These are phyloP conservation scores for Cantharellus anzutake DNA, from an alignment of 768 basidiomycete genomes.

Conservation along the genomic window DNA sequence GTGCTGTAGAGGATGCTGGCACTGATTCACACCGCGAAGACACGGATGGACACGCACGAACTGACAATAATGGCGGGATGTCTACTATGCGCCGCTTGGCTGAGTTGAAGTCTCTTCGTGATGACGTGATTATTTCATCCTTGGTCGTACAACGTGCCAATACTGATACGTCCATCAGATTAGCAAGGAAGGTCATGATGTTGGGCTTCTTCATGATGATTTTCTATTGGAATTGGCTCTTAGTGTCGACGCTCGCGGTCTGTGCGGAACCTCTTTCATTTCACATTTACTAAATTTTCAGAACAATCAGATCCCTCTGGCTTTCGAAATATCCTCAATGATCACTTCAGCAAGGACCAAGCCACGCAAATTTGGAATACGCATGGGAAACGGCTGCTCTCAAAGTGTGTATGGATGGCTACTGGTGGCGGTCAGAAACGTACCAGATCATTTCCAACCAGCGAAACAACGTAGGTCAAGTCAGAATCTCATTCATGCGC, in stretches of 20 bases:
- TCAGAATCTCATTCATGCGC: background rate
- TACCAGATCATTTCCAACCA: background rate
- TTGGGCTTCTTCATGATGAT: background rate
- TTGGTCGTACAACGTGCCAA: background rate
- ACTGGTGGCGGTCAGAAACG: background rate
- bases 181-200: background rate
- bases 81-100: background rate
- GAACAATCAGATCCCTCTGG: too few species aligned
- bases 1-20: too few species aligned
- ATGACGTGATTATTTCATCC: background rate
- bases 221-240: background rate
- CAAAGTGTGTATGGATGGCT: background rate
- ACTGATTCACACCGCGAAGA: too few species aligned
- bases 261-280: too few species aligned
- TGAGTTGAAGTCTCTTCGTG: background rate
- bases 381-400: background rate
- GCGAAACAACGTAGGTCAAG: background rate
- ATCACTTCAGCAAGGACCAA: constrained; percentile 2
- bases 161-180: background rate
- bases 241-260: too few species aligned
- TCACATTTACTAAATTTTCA: too few species aligned
- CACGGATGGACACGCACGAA: background rate
- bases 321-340: background rate
- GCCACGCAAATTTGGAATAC: background rate
- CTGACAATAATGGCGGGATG: background rate